Evolutionary conservation across 1,139 yeast genomes (phyloP).

Genomic region (Hanseniaspora uvarum): DNA sequence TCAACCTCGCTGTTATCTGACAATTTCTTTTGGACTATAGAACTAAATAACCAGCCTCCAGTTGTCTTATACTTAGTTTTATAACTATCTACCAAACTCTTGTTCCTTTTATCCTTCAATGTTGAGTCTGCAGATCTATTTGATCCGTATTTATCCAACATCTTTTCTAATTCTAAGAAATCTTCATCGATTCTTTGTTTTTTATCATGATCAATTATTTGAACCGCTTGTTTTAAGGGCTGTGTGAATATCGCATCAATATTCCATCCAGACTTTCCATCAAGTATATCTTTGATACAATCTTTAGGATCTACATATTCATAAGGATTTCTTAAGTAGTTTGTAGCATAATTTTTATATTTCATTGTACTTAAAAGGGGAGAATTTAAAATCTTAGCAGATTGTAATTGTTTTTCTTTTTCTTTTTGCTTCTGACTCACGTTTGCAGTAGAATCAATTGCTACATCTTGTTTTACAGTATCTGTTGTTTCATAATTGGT

Average conservation of each 20-base stretch:
- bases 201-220: neutral
- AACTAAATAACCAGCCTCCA: constrained; percentile 13
- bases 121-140: neutral
- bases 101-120: neutral
- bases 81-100: neutral
- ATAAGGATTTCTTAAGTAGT: constrained; percentile 44
- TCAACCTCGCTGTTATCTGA: neutral
- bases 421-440: neutral
- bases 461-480: neutral
- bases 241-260: constrained; percentile 5
- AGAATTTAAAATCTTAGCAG: neutral
- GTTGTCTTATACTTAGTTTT: constrained; percentile 5
- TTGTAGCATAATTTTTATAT: constrained; percentile 6
- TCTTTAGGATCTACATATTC: constrained; percentile 58
- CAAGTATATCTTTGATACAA: constrained; percentile 64
- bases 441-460: no score
- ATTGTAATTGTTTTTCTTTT: neutral
- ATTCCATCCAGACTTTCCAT: constrained; percentile 63
- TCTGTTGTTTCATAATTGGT: neutral
- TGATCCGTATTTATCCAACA: constrained; percentile 11
- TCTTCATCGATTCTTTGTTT: neutral
- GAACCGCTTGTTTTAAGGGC: neutral
- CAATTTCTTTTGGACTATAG: neutral
- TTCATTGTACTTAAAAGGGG: constrained; percentile 4
- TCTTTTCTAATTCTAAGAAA: neutral